Evolutionary conservation across 345 rosid genomes (phyloP), one percentile per base, ranked within the genome.

Genomic region (Bruguiera gymnorhiza): DNA sequence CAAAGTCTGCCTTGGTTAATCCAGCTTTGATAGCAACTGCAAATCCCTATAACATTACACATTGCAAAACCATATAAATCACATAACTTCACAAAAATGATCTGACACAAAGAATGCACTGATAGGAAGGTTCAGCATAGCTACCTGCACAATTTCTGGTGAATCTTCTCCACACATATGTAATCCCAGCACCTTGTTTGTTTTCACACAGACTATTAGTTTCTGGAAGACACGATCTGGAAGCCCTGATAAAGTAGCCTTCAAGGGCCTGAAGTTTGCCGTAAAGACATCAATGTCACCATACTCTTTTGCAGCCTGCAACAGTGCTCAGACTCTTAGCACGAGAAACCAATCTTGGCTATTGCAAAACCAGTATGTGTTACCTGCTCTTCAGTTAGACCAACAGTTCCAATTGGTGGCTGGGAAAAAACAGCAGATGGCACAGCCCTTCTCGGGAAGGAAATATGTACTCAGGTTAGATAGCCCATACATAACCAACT

Each of bases 341-440:
- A 78, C 21, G 60, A 60, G 48, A 70, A 46, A 65, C 24, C 62
- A 67, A 58, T 72, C 51, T 59, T 36, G 68, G 52, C 59, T 60
- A 63, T 31, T 46, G 31, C 53, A 20, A 26, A 51, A 55, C 29
- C 23, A 21, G 8, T 18, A 55, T 55, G 6, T n/a, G 32, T 75
- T 69, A 91, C 98, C 93, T 94, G 93, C 68, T 94, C 98, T 84
- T 91, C 96, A 6, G 86, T 82, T 67, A 87, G 88, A 78, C 97
- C 97, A 59, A 94, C 97, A 76, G 86, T 90, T 77, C 97, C 97
- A 73, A 94, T 91, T 56, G 97, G 98, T 65, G 98, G 98, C 85
- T 94, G 98, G 13, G 92, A 89, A 76, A 94, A 94, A 68, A 91
- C 96, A 36, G 96, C 97, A 37, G 96, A 87, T 68, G 98, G 97